Evolutionary conservation across 768 basidiomycete species (phyloP).

Genomic region (Polyporus arcularius): DNA sequence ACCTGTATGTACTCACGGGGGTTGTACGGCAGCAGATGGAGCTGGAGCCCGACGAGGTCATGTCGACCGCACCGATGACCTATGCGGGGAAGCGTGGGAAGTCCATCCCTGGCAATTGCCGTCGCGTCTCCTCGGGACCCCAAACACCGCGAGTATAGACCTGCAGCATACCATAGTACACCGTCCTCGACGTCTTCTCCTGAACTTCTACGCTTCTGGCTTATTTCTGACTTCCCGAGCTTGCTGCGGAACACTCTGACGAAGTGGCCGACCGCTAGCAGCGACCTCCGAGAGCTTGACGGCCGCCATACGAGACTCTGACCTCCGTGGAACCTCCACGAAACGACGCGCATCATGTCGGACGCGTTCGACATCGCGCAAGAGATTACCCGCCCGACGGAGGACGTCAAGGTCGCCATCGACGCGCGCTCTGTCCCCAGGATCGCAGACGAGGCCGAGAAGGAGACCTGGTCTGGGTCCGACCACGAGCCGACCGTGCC

Average conservation of each 20-base stretch:
- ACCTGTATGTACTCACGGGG: too few species aligned
- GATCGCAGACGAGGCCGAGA: slow-evolving; percentile 1
- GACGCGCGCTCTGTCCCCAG: slow-evolving; percentile 31
- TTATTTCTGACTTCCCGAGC: too few species aligned
- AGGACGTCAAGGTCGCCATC: slow-evolving; percentile 46
- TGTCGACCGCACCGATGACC: slow-evolving; percentile 15
- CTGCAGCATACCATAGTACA: too few species aligned
- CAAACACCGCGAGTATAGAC: background rate
- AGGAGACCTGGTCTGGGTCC: slow-evolving; percentile 7
- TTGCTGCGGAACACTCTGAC: too few species aligned
- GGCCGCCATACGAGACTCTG: too few species aligned
- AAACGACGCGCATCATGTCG: background rate
- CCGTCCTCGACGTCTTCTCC: too few species aligned
- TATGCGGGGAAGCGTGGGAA: slow-evolving; percentile 33
- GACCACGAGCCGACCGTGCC: slow-evolving; percentile 2
- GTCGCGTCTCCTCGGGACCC: background rate
- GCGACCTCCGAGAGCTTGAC: too few species aligned
- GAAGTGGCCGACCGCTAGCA: too few species aligned
- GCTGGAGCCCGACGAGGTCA: slow-evolving; percentile 17
- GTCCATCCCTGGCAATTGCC: slow-evolving; percentile 7
- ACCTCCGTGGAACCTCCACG: background rate
- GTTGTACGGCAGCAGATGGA: slow-evolving; percentile 1
- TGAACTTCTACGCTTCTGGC: too few species aligned
- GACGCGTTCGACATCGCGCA: slow-evolving; percentile 14
- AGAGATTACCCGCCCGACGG: slow-evolving; percentile 40